These are phyloP conservation scores for Solanum hybrid DNA, from an alignment of 305 asterid genomes.

Conservation along the genomic window DNA sequence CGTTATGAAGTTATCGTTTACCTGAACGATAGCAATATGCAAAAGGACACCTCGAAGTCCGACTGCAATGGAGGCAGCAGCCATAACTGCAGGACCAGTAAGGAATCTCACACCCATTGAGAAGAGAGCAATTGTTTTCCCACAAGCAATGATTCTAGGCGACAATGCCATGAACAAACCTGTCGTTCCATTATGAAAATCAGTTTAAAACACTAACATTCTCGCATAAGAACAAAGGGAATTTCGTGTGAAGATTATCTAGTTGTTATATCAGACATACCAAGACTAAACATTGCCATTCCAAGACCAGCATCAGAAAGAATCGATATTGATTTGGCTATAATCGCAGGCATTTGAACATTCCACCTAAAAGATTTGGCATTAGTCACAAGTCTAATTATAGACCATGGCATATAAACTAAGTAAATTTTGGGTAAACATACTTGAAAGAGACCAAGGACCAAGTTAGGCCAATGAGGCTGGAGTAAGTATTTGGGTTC, in stretches of 20 bases:
- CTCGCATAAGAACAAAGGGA: neutral
- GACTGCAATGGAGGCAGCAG: slow-evolving; percentile 79
- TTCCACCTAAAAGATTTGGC: slow-evolving; percentile 54
- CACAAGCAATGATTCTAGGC: slow-evolving; percentile 83
- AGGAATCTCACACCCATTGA: slow-evolving; percentile 79
- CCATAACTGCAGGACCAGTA: slow-evolving; percentile 91
- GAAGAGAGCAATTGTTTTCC: slow-evolving; percentile 67
- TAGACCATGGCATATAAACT: neutral
- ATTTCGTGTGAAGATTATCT: neutral
- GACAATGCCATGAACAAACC: slow-evolving; percentile 93
- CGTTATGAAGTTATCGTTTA: neutral
- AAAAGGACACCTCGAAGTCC: slow-evolving; percentile 69
- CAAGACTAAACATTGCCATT: slow-evolving; percentile 98
- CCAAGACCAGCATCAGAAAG: slow-evolving; percentile 95
- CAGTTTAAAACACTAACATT: neutral
- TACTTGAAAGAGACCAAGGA: slow-evolving; percentile 80
- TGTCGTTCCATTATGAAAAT: slow-evolving; percentile 12
- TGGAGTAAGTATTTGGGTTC: slow-evolving; percentile 86
- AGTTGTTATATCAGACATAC: slow-evolving; percentile 15
- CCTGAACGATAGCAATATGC: slow-evolving; percentile 88
- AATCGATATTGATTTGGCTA: slow-evolving; percentile 71
- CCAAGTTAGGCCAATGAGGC: slow-evolving; percentile 79
- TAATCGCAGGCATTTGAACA: slow-evolving; percentile 75
- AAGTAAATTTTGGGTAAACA: neutral
- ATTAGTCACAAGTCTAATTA: neutral